Conservation (phyloP, 495 filamentous ascomycete species). For the Hypomontagnella submonticulosa region DNA sequence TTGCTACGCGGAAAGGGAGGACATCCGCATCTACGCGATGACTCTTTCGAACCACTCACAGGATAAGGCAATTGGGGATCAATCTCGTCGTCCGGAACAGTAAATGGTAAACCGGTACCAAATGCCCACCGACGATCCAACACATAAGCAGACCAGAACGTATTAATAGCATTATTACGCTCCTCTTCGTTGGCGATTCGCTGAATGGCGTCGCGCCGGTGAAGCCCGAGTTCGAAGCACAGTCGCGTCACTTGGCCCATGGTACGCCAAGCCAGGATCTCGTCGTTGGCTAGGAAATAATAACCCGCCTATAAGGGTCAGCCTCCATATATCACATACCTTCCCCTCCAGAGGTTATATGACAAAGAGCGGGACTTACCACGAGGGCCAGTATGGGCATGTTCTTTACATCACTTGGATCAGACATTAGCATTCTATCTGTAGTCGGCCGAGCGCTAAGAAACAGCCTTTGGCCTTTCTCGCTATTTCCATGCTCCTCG, state of each 20-base stretch:
- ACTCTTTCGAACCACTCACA: conserved; percentile 59
- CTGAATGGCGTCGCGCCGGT: conserved; percentile 77
- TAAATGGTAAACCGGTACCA: conserved; percentile 82
- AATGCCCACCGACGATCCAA: conserved; percentile 86
- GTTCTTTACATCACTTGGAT: conserved; percentile 71
- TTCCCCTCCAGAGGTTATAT: not conserved
- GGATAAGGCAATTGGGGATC: conserved; percentile 81
- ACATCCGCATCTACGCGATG: not conserved
- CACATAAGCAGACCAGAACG: conserved; percentile 85
- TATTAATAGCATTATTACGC: conserved; percentile 67
- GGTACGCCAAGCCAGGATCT: conserved; percentile 80
- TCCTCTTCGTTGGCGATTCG: conserved; percentile 72
- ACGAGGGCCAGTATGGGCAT: conserved; percentile 79
- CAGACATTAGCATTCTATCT: conserved; percentile 73
- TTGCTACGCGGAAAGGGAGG: conserved; percentile 4
- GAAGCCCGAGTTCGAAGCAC: conserved; percentile 83
- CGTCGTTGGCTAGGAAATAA: conserved; percentile 83
- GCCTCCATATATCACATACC: conserved; percentile 7
- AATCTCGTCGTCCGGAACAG: conserved; percentile 83
- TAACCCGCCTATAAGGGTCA: conserved; percentile 71
- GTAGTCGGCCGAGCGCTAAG: conserved; percentile 74
- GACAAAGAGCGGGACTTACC: conserved; percentile 36
- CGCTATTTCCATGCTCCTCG: conserved; percentile 79
- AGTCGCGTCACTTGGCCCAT: conserved; percentile 80
- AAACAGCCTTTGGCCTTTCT: conserved; percentile 75